phyloP scores from a whole-genome alignment of 768 basidiomycete genomes.

The Tylopilus sp. region DNA sequence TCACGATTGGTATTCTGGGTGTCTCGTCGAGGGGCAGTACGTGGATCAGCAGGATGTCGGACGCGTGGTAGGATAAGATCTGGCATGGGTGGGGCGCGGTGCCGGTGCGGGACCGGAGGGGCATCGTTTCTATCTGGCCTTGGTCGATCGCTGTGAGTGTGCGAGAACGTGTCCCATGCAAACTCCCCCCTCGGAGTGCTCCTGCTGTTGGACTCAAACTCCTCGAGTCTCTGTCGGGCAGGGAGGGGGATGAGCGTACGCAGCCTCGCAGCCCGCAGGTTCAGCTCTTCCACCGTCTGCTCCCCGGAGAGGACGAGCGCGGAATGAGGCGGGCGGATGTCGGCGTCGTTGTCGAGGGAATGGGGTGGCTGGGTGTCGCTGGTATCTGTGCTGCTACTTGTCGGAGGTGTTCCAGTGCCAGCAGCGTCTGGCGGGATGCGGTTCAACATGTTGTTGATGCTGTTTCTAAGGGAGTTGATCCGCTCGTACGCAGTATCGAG shows the following conservation, averaged over 20 bases:
- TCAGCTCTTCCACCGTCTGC: conserved; percentile 24
- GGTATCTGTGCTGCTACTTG: conserved; percentile 1
- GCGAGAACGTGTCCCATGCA: conserved; percentile 21
- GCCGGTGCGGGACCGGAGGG: conserved; percentile 11
- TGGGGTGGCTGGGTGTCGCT: conserved; percentile 8
- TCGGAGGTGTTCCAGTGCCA: conserved; percentile 5
- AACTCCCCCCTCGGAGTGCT: conserved; percentile 14
- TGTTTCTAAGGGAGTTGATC: conserved; percentile 52
- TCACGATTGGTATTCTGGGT: conserved; percentile 19
- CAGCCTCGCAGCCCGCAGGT: conserved; percentile 27
- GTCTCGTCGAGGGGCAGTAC: conserved; percentile 17
- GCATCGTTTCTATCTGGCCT: conserved; percentile 15
- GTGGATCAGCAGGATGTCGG: conserved; percentile 15
- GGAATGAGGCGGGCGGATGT: conserved; percentile 29
- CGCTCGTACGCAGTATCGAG: conserved; percentile 54
- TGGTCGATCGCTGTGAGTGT: conserved; percentile 15
- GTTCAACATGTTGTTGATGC: conserved; percentile 41
- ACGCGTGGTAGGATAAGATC: conserved; percentile 24
- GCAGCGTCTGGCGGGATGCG: conserved; percentile 36
- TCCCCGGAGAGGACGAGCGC: conserved; percentile 30
- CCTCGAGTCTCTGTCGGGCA: conserved; percentile 31
- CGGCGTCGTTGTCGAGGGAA: conserved; percentile 16
- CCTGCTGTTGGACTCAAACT: conserved; percentile 24
- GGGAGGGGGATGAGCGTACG: conserved; percentile 29
- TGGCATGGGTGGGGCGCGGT: conserved; percentile 31